Conservation (phyloP, 1,139 yeast genomes). For the Spathaspora sp. region DNA sequence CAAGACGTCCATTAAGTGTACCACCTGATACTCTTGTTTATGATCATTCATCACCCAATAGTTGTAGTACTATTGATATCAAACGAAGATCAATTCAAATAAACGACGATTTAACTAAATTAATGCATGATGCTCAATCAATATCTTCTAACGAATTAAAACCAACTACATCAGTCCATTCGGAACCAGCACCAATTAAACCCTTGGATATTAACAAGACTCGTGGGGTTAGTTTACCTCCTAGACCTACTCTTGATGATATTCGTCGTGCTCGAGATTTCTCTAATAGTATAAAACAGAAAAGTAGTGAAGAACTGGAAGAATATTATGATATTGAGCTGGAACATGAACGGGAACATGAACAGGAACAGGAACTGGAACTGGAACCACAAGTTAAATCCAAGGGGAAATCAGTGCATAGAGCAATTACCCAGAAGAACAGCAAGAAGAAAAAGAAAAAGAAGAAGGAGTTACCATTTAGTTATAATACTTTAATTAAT, state of each 20-base stretch:
- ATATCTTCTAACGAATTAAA: slow-evolving; percentile 13
- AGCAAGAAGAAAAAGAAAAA: slow-evolving; percentile 13
- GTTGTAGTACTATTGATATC: slow-evolving; percentile 10
- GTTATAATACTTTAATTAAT: slow-evolving; percentile 57
- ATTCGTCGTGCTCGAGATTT: slow-evolving; percentile 33
- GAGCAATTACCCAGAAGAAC: slow-evolving; percentile 15
- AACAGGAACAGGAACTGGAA: not conserved
- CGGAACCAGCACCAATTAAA: not conserved
- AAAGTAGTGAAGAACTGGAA: not conserved
- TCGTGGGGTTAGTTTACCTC: slow-evolving; percentile 25
- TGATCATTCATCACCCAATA: slow-evolving; percentile 4
- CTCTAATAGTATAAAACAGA: slow-evolving; percentile 16
- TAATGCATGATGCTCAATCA: slow-evolving; percentile 40
- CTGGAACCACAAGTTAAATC: slow-evolving; percentile 17
- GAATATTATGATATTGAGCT: not conserved
- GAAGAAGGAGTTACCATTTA: slow-evolving; percentile 43
- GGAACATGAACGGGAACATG: not conserved
- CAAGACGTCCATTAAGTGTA: slow-evolving; percentile 31
- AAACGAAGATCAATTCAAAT: slow-evolving; percentile 23
- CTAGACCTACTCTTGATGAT: slow-evolving; percentile 36
- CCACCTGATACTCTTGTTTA: slow-evolving; percentile 7
- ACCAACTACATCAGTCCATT: not conserved
- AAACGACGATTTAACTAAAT: slow-evolving; percentile 40
- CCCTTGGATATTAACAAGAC: not conserved
- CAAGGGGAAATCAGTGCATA: slow-evolving; percentile 35